Evolutionary conservation across 306 rosid genomes (phyloP).

Genomic region (cucumber (Cucumis sativus)): Cucumber_9930_V3 NC_026659.2:3724501-3725000

Average conservation of each 20-base stretch:
- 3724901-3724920: background rate
- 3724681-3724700: background rate
- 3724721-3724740: background rate
- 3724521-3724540: background rate
- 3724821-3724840: background rate
- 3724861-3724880: background rate
- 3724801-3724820: background rate
- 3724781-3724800: background rate
- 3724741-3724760: background rate
- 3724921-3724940: background rate
- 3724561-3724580: background rate
- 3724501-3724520: no score
- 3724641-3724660: background rate
- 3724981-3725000: background rate
- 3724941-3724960: background rate
- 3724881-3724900: background rate
- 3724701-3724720: background rate
- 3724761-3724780: background rate
- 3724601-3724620: background rate
- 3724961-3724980: background rate
- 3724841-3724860: background rate
- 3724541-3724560: background rate
- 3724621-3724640: background rate
- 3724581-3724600: background rate
- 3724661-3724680: background rate